phyloP scores from a whole-genome alignment of 176 grass and related monocot species.

The Carex myosuroides region DNA sequence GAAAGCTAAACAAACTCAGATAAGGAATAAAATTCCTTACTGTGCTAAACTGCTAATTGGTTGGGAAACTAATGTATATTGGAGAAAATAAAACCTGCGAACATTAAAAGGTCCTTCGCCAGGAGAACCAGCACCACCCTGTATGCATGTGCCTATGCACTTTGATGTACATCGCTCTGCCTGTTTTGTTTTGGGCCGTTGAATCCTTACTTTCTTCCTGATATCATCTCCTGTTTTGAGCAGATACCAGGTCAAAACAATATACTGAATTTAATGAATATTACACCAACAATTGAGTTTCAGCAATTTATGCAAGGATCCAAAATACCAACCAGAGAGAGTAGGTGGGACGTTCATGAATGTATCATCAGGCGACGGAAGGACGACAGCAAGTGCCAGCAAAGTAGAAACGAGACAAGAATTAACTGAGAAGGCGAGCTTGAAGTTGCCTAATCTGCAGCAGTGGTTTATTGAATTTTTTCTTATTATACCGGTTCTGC shows the following conservation, averaged over 20 bases:
- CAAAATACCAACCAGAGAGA: constrained; percentile 30
- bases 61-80: not conserved
- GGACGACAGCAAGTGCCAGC: constrained; percentile 9
- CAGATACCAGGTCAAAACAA: not conserved
- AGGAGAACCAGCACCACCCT: constrained; percentile 44
- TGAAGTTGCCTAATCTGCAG: not conserved
- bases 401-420: constrained; percentile 7
- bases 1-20: not conserved
- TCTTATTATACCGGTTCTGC: not conserved
- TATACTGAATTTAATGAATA: not conserved
- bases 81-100: constrained; percentile 26
- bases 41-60: not conserved
- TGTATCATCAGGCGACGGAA: constrained; percentile 26
- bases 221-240: constrained; percentile 31
- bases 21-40: not conserved
- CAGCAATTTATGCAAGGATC: not conserved
- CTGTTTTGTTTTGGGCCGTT: constrained; percentile 33
- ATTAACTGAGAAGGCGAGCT: not conserved
- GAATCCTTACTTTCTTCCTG: constrained; percentile 24
- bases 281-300: not conserved
- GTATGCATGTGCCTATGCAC: constrained; percentile 44
- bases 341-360: constrained; percentile 32
- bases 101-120: constrained; percentile 47
- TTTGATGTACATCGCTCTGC: constrained; percentile 36
- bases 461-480: not conserved